Conservation (phyloP, 2,329 filamentous ascomycete genomes). For the Trichoderma gracile region DNA sequence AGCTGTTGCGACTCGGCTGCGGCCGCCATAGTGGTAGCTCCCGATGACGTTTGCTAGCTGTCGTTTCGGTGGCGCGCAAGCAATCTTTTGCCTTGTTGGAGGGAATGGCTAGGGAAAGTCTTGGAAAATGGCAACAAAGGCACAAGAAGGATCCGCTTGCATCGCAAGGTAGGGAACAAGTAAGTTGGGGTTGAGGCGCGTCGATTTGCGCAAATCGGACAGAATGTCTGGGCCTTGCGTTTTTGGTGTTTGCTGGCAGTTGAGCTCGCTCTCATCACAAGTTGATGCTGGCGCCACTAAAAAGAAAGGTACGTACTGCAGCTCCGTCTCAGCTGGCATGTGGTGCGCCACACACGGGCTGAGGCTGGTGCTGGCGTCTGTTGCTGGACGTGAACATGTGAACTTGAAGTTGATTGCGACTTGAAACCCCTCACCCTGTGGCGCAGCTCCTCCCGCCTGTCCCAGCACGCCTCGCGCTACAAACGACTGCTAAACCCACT, state of each 20-base stretch:
- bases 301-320: background rate
- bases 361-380: background rate
- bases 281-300: background rate
- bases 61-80: background rate
- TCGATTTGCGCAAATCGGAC: slow-evolving; percentile 9
- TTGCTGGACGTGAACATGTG: background rate
- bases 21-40: slow-evolving; percentile 36
- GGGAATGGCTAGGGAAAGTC: background rate
- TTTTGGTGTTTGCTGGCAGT: slow-evolving; percentile 2
- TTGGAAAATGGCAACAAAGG: background rate
- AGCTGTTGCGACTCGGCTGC: slow-evolving; percentile 37
- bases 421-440: slow-evolving; percentile 17
- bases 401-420: background rate
- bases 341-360: slow-evolving; percentile 8
- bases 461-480: too few species aligned
- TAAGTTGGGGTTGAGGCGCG: background rate
- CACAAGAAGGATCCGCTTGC: background rate
- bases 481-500: too few species aligned
- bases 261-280: background rate
- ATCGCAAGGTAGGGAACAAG: slow-evolving; percentile 13
- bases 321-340: background rate
- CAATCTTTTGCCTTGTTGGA: background rate
- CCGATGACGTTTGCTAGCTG: background rate
- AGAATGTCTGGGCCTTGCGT: background rate
- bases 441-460: background rate